phyloP scores from a whole-genome alignment of 441 rosid species.

The Lepidium campestre region DNA sequence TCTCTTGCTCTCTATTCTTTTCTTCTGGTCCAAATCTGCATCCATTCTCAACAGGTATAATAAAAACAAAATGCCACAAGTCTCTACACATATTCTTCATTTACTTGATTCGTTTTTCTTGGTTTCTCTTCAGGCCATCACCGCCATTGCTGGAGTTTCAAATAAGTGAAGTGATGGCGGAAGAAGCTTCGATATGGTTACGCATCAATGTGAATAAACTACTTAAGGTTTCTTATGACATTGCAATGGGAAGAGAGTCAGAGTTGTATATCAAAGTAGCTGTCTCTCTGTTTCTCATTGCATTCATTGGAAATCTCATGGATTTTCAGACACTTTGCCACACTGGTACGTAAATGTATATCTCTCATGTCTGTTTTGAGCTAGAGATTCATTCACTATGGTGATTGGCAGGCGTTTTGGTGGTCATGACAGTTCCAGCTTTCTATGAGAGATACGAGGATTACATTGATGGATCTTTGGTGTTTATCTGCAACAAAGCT shows the following conservation, averaged over 20 bases:
- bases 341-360: slow-evolving; percentile 46
- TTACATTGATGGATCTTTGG: slow-evolving; percentile 38
- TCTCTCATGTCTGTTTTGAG: not conserved
- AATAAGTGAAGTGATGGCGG: slow-evolving; percentile 59
- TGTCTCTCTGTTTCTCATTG: slow-evolving; percentile 47
- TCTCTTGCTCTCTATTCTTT: slow-evolving; percentile 69
- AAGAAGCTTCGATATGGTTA: slow-evolving; percentile 38
- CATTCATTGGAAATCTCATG: slow-evolving; percentile 57
- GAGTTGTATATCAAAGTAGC: slow-evolving; percentile 58
- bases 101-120: not conserved
- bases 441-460: slow-evolving; percentile 67
- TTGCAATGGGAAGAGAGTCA: slow-evolving; percentile 74
- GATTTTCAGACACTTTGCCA: slow-evolving; percentile 75
- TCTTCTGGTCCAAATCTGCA: slow-evolving; percentile 96
- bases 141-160: slow-evolving; percentile 78
- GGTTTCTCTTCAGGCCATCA: slow-evolving; percentile 51
- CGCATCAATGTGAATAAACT: slow-evolving; percentile 46
- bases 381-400: not conserved
- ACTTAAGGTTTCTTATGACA: slow-evolving; percentile 57
- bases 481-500: slow-evolving; percentile 24
- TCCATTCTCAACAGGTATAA: slow-evolving; percentile 74
- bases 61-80: not conserved
- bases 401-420: slow-evolving; percentile 52
- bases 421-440: slow-evolving; percentile 64
- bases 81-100: not conserved